Percentiles rank a stretch among this genome's conserved stretches.
Conservation (phyloP, 1,284 basidiomycete genomes). For the Acaromyces ingoldii region DNA sequence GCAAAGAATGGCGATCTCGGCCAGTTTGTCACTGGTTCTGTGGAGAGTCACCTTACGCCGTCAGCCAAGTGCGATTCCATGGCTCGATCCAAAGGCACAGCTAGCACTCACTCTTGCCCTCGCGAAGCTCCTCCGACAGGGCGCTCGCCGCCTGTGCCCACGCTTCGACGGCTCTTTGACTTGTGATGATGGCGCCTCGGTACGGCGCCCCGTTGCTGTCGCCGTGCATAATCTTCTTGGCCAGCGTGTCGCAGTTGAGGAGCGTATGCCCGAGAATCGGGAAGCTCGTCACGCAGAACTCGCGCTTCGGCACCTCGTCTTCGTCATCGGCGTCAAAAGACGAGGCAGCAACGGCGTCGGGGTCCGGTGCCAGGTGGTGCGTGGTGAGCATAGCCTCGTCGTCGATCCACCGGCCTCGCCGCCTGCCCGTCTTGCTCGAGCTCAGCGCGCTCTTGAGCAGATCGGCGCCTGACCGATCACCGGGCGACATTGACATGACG, state of each 20-base stretch:
- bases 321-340: constrained; percentile 18
- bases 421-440: constrained; percentile 16
- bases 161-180: constrained; percentile 42
- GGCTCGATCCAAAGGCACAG: no score
- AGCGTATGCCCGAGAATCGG: constrained; percentile 33
- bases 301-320: constrained; percentile 18
- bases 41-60: no score
- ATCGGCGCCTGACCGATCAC: constrained; percentile 9
- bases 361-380: constrained; percentile 28
- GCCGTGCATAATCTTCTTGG: constrained; percentile 23
- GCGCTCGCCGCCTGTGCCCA: constrained; percentile 28
- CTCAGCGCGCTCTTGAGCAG: constrained; percentile 3
- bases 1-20: constrained; percentile 42
- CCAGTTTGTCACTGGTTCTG: constrained; percentile 34
- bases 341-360: constrained; percentile 5
- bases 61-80: not conserved
- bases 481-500: constrained; percentile 9
- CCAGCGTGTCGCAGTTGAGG: constrained; percentile 24
- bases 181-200: constrained; percentile 42
- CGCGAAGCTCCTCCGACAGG: not conserved
- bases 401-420: constrained; percentile 35
- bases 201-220: constrained; percentile 8
- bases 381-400: constrained; percentile 41
- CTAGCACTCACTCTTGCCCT: constrained; percentile 3
- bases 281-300: constrained; percentile 39